phyloP scores from a whole-genome alignment of 495 filamentous ascomycete genomes.

The Xylaria castorea region DNA sequence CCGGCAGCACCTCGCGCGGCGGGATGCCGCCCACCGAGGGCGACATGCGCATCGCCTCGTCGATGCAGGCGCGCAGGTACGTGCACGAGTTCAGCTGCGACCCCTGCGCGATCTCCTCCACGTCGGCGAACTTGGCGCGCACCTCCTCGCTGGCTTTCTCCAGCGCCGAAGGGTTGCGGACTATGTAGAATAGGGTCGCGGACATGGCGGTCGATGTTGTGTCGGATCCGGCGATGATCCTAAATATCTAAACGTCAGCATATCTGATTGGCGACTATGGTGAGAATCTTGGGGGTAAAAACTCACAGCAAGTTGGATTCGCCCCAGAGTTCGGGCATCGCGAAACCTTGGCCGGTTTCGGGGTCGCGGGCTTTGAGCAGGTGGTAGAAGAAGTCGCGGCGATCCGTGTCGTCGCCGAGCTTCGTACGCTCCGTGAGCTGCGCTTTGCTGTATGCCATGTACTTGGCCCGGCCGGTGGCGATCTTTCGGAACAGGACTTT shows the following conservation, averaged over 20 bases:
- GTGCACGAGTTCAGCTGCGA: conserved; percentile 61
- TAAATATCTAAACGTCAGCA: conserved; percentile 20
- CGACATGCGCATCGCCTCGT: conserved; percentile 74
- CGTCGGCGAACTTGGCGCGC: conserved; percentile 52
- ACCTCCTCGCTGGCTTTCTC: conserved; percentile 57
- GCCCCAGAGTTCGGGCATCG: conserved; percentile 70
- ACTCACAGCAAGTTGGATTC: conserved; percentile 70
- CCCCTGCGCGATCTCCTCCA: conserved; percentile 60
- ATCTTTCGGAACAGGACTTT: conserved; percentile 65
- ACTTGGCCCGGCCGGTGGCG: conserved; percentile 56
- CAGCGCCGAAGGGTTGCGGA: conserved; percentile 60
- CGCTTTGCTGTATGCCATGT: conserved; percentile 62
- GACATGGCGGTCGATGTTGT: conserved; percentile 71
- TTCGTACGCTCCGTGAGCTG: conserved; percentile 63
- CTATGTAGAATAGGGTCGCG: conserved; percentile 70
- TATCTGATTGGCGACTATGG: neutral
- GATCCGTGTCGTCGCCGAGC: conserved; percentile 62
- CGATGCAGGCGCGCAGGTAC: conserved; percentile 68
- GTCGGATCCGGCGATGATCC: conserved; percentile 66
- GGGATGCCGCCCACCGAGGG: conserved; percentile 68
- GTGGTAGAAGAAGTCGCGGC: conserved; percentile 70
- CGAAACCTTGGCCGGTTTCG: conserved; percentile 69
- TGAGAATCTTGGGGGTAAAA: neutral
- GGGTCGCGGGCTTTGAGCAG: conserved; percentile 65
- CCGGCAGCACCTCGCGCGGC: conserved; percentile 66